Conservation (phyloP, 2,329 filamentous ascomycete genomes). For the Aplosporella prunicola region DNA sequence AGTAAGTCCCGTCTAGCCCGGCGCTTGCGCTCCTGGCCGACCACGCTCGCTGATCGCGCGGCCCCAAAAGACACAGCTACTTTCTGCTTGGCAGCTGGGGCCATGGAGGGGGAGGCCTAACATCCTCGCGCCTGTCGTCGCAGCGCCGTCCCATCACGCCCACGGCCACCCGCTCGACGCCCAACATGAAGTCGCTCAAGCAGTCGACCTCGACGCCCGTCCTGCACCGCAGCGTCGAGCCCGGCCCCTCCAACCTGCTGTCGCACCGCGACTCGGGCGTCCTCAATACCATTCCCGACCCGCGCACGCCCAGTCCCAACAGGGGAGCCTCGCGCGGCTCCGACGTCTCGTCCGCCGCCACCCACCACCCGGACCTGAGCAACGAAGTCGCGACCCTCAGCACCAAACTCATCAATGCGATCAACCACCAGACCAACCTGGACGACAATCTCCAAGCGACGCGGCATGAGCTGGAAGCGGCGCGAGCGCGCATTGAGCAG, state of each 20-base stretch:
- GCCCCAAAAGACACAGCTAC: constrained; percentile 9
- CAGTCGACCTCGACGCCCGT: constrained; percentile 29
- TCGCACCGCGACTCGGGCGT: constrained; percentile 44
- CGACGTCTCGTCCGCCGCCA: constrained; percentile 26
- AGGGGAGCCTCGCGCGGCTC: constrained; percentile 19
- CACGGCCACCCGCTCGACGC: constrained; percentile 15
- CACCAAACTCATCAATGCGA: constrained; percentile 92
- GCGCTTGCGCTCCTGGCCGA: constrained; percentile 8
- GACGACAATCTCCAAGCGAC: constrained; percentile 80
- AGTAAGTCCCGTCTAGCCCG: constrained; percentile 17
- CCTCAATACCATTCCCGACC: constrained; percentile 58
- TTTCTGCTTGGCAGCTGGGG: constrained; percentile 30
- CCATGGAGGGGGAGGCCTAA: constrained; percentile 19
- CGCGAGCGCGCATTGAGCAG: constrained; percentile 55
- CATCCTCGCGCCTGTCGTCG: constrained; percentile 22
- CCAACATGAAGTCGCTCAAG: constrained; percentile 26
- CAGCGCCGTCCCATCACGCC: constrained; percentile 26
- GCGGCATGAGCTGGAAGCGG: constrained; percentile 70
- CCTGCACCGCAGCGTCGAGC: constrained; percentile 18
- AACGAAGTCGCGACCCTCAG: constrained; percentile 81
- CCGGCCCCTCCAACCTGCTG: constrained; percentile 4
- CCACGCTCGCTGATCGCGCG: constrained; percentile 12
- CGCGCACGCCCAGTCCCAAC: constrained; percentile 32
- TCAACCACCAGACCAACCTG: constrained; percentile 88
- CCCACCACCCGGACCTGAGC: constrained; percentile 51